A percentile compares a stretch with the other conserved stretches of the same genome.
phyloP scores from a whole-genome alignment of 2,329 filamentous ascomycete genomes.

The Phialocephala sp. region DNA sequence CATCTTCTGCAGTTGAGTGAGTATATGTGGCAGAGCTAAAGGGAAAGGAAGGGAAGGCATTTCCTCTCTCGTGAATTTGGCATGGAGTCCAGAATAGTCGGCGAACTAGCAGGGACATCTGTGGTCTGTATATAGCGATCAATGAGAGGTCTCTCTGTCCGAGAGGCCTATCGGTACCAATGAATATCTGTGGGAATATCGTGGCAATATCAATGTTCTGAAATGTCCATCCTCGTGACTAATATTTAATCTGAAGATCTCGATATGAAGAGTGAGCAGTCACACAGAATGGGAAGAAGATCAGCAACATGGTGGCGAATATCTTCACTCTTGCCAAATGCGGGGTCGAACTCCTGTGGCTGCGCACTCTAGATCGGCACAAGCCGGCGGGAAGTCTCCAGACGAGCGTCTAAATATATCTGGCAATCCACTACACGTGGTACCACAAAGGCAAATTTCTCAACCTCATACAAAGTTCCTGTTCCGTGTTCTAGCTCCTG shows the following conservation, averaged over 20 bases:
- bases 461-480: not conserved
- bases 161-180: not conserved
- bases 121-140: constrained; percentile 1
- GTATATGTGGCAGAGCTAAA: constrained; percentile 66
- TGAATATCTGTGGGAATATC: not conserved
- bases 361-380: not conserved
- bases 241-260: not conserved
- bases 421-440: not conserved
- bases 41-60: not conserved
- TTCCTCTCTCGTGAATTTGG: constrained; percentile 23
- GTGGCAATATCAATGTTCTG: not conserved
- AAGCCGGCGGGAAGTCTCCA: not conserved
- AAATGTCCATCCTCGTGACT: not conserved
- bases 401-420: constrained; percentile 9
- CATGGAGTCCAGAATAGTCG: constrained; percentile 24
- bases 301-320: constrained; percentile 11
- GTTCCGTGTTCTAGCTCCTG: not conserved
- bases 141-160: not conserved
- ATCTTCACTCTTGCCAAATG: not conserved
- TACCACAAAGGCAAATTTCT: not conserved
- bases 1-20: constrained; percentile 74
- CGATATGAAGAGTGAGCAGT: not conserved
- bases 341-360: constrained; percentile 5
- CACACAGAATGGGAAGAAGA: not conserved
- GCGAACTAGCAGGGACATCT: not conserved